Conservation (phyloP, 75 land plant genomes). For the Selaginella tamariscina region DNA sequence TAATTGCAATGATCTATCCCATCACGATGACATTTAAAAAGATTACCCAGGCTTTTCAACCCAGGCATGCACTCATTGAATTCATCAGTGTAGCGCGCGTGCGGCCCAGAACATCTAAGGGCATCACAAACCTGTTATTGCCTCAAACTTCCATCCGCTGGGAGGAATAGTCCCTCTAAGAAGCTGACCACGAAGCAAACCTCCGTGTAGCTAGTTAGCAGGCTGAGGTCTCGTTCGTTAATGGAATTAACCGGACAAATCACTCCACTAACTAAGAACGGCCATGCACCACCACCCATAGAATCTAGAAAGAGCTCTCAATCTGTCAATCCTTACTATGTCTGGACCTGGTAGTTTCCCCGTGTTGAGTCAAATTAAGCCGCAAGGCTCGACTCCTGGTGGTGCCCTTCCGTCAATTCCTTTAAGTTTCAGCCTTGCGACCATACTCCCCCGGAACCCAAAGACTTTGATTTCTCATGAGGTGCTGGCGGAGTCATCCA, state of each 20-base stretch:
- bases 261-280: conserved; percentile 13
- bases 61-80: conserved; percentile 7
- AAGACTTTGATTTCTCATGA: conserved; percentile 13
- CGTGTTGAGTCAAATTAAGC: conserved; percentile 3
- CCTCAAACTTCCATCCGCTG: conserved; percentile 11
- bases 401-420: conserved; percentile 13
- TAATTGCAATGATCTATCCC: conserved; percentile 15
- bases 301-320: conserved; percentile 14
- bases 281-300: conserved; percentile 4
- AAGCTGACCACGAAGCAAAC: neutral
- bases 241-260: conserved; percentile 8
- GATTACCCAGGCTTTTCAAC: conserved; percentile 3
- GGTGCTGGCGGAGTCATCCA: conserved; percentile 8
- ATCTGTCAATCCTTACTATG: conserved; percentile 10
- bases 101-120: conserved; percentile 11
- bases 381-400: conserved; percentile 4
- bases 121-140: conserved; percentile 8
- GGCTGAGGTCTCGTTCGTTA: conserved; percentile 6
- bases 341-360: conserved; percentile 3
- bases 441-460: conserved; percentile 13
- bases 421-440: conserved; percentile 10
- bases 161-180: conserved; percentile 6
- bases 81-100: conserved; percentile 1
- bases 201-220: conserved; percentile 14
- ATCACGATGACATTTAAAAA: conserved; percentile 7